Evolutionary conservation across 345 rosid genomes (phyloP).

Genomic region (Rhodamnia argentea): DNA sequence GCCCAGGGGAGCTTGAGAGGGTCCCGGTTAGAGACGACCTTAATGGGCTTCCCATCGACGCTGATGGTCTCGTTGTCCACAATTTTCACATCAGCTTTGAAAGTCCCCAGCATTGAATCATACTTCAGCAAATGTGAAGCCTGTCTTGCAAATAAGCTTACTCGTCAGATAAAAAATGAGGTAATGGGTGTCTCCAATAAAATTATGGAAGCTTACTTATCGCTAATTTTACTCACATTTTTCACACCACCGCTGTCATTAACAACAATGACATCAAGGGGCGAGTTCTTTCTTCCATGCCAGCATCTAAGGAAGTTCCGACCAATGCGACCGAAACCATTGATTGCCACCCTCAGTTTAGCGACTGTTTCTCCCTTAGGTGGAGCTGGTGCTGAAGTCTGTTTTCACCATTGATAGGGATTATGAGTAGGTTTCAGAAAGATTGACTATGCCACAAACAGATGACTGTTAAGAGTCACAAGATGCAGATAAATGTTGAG

Average conservation of each 20-base stretch:
- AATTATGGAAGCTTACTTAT: not conserved
- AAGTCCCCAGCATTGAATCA: constrained; percentile 93
- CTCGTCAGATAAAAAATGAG: not conserved
- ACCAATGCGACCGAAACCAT: constrained; percentile 96
- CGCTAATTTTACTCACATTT: constrained; percentile 42
- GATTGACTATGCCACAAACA: not conserved
- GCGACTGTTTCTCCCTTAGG: constrained; percentile 62
- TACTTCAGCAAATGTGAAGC: constrained; percentile 97
- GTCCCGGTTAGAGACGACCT: constrained; percentile 88
- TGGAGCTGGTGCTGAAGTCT: constrained; percentile 43
- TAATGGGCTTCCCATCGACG: constrained; percentile 84
- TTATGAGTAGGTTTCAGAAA: not conserved
- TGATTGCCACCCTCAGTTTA: constrained; percentile 91
- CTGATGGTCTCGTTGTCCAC: constrained; percentile 66
- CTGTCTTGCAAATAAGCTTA: constrained; percentile 20
- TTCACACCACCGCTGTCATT: constrained; percentile 99
- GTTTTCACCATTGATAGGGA: not conserved
- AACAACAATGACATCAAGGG: constrained; percentile 82
- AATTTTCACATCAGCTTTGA: constrained; percentile 85
- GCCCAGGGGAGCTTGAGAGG: constrained; percentile 99
- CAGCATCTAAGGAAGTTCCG: constrained; percentile 97
- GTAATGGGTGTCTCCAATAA: not conserved
- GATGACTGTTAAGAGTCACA: not conserved
- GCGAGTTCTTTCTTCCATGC: constrained; percentile 93
- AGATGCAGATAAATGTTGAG: not conserved